Percentiles rank a stretch among this genome's conserved stretches.
These are phyloP conservation scores for Nakazawaea ishiwadae DNA, from an alignment of 805 yeast genomes.

Conservation along the genomic window DNA sequence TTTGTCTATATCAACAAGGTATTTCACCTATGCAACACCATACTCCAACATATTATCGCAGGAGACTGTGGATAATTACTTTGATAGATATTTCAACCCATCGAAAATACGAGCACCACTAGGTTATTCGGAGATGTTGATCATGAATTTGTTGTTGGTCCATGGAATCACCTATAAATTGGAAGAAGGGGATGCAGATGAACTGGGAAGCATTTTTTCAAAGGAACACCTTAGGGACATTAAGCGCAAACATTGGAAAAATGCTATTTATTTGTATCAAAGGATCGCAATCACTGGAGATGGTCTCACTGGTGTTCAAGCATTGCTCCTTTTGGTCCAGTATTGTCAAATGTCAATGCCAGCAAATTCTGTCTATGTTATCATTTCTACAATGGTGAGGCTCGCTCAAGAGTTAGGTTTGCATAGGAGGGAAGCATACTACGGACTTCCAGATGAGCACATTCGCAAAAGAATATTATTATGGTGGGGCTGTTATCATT, in stretches of 20 bases:
- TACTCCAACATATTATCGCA: slow-evolving; percentile 12
- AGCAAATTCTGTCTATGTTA: slow-evolving; percentile 35
- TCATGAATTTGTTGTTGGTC: slow-evolving; percentile 1
- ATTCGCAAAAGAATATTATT: slow-evolving; percentile 31
- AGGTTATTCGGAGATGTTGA: slow-evolving; percentile 2
- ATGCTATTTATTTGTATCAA: slow-evolving; percentile 48
- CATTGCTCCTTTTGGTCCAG: slow-evolving; percentile 40
- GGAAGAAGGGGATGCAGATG: background rate
- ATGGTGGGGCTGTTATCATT: slow-evolving; percentile 46
- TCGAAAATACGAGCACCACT: background rate
- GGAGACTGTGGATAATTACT: slow-evolving; percentile 15
- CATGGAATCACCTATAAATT: background rate
- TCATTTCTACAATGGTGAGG: slow-evolving; percentile 43
- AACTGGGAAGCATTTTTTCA: slow-evolving; percentile 1
- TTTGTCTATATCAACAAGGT: slow-evolving; percentile 13
- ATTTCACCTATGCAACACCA: slow-evolving; percentile 14
- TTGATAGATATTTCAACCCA: slow-evolving; percentile 14
- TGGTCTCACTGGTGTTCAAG: slow-evolving; percentile 48
- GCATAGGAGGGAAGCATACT: slow-evolving; percentile 41
- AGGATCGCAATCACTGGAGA: slow-evolving; percentile 44
- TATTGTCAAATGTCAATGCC: slow-evolving; percentile 26
- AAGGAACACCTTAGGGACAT: slow-evolving; percentile 21
- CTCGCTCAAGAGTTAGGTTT: slow-evolving; percentile 56
- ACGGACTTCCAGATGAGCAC: slow-evolving; percentile 32
- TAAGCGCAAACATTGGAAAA: slow-evolving; percentile 28